A percentile compares a stretch with the other conserved stretches of the same genome.
Conservation (phyloP, 2,329 filamentous ascomycete species). For the Hypoxylon sp. region DNA sequence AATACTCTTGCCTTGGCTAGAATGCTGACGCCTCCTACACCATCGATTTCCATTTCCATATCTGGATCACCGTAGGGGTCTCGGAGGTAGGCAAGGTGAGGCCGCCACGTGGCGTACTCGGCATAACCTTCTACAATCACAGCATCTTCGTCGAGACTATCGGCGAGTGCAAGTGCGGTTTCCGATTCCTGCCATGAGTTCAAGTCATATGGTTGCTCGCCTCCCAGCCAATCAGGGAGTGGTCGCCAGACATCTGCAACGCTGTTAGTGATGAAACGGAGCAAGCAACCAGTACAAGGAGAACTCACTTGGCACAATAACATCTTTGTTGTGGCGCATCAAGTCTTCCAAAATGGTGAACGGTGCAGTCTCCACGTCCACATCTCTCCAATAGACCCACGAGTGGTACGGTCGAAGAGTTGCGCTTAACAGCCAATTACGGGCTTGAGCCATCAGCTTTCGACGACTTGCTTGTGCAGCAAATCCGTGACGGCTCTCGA, state of each 20-base stretch:
- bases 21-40: constrained; percentile 97
- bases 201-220: constrained; percentile 97
- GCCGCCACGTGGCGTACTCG: constrained; percentile 98
- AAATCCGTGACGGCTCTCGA: constrained; percentile 97
- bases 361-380: constrained; percentile 96
- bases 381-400: constrained; percentile 99
- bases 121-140: constrained; percentile 99
- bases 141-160: constrained; percentile 96
- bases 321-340: constrained; percentile 98
- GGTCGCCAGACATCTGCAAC: constrained; percentile 95
- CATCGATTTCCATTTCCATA: constrained; percentile 99
- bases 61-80: constrained; percentile 98
- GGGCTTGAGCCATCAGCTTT: constrained; percentile 97
- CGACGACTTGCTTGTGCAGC: constrained; percentile 92
- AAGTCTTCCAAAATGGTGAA: constrained; percentile 97
- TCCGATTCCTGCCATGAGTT: constrained; percentile 99
- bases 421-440: constrained; percentile 96
- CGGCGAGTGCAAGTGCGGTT: constrained; percentile 90
- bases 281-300: constrained; percentile 5
- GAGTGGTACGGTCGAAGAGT: constrained; percentile 94
- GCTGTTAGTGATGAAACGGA: constrained; percentile 46
- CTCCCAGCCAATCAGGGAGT: constrained; percentile 98
- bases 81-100: constrained; percentile 94
- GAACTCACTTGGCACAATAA: constrained; percentile 94
- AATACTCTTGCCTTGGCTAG: constrained; percentile 96